Evolutionary conservation across 2,329 filamentous ascomycete species (phyloP).

Genomic region (Pseudogymnoascus sp.): DNA sequence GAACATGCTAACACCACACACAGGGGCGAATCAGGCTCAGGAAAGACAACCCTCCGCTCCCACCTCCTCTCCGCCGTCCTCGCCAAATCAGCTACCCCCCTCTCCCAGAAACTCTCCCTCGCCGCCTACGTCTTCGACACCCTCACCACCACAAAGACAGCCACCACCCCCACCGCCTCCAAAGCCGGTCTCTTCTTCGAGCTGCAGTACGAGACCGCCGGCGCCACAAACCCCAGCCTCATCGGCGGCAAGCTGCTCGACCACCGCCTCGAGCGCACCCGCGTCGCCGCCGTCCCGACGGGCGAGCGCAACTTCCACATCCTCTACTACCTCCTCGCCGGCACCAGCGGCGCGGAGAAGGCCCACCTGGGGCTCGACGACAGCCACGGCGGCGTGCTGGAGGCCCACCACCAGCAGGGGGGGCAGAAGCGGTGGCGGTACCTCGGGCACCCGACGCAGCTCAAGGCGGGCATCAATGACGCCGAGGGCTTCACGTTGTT

Average conservation of each 20-base stretch:
- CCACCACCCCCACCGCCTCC: conserved; percentile 89
- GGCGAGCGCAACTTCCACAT: conserved; percentile 96
- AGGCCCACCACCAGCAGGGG: conserved; percentile 34
- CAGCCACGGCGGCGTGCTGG: conserved; percentile 39
- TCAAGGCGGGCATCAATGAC: conserved; percentile 96
- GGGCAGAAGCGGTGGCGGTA: conserved; percentile 87
- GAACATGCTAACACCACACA: conserved; percentile 17
- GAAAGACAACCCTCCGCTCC: conserved; percentile 89
- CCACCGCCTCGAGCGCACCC: conserved; percentile 83
- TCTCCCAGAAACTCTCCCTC: conserved; percentile 87
- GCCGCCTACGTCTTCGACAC: conserved; percentile 94
- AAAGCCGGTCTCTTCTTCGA: conserved; percentile 95
- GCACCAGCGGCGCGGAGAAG: conserved; percentile 86
- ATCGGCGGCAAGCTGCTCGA: conserved; percentile 93
- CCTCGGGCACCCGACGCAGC: conserved; percentile 87
- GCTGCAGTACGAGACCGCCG: conserved; percentile 88
- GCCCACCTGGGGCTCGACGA: conserved; percentile 60
- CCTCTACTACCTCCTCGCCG: conserved; percentile 88
- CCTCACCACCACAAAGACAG: conserved; percentile 92
- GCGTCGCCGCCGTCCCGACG: conserved; percentile 84
- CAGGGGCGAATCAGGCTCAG: conserved; percentile 90
- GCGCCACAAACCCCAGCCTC: conserved; percentile 73
- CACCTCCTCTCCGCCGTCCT: conserved; percentile 81
- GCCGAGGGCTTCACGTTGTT: conserved; percentile 93
- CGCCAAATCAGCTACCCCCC: conserved; percentile 80